Percentiles rank a stretch among this genome's conserved stretches.
Conservation (phyloP, 805 yeast species). For the Kluyveromyces siamensis region DNA sequence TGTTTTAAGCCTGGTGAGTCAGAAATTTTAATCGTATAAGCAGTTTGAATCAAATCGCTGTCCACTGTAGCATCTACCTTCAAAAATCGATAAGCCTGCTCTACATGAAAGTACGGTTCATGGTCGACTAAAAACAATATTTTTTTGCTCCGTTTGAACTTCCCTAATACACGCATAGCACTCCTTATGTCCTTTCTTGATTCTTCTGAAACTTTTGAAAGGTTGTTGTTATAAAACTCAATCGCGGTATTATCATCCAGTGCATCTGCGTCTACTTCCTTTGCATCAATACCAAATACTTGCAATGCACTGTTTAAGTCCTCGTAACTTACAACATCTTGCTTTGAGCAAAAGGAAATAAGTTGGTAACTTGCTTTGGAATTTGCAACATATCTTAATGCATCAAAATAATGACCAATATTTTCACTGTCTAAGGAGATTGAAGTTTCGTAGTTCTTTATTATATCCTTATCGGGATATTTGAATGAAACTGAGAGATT, state of each 20-base stretch:
- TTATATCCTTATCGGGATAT: slow-evolving; percentile 41
- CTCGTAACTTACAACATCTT: slow-evolving; percentile 43
- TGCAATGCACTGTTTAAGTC: slow-evolving; percentile 36
- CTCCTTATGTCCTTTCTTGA: slow-evolving; percentile 29
- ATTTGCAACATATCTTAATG: slow-evolving; percentile 43
- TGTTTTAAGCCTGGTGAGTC: slow-evolving; percentile 39
- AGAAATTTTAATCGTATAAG: slow-evolving; percentile 54
- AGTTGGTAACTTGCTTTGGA: slow-evolving; percentile 39
- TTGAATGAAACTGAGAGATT: slow-evolving; percentile 40
- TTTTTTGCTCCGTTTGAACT: slow-evolving; percentile 28
- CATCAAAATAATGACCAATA: slow-evolving; percentile 48
- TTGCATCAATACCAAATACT: slow-evolving; percentile 28
- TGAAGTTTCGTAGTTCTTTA: slow-evolving; percentile 38
- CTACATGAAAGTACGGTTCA: slow-evolving; percentile 34
- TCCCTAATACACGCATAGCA: slow-evolving; percentile 33
- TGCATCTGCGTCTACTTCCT: slow-evolving; percentile 11
- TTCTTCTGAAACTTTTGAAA: slow-evolving; percentile 5
- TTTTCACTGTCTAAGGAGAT: slow-evolving; percentile 35
- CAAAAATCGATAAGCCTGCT: slow-evolving; percentile 45
- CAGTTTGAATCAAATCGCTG: slow-evolving; percentile 68
- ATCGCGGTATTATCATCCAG: slow-evolving; percentile 25
- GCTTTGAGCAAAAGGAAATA: slow-evolving; percentile 39
- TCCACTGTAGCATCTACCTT: slow-evolving; percentile 45
- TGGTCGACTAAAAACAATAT: slow-evolving; percentile 33
- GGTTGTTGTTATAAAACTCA: slow-evolving; percentile 28